Evolutionary conservation across 106 monocot genomes (phyloP), one percentile per base, ranked within the genome.

Genomic region (Apostasia shenzhenica): DNA sequence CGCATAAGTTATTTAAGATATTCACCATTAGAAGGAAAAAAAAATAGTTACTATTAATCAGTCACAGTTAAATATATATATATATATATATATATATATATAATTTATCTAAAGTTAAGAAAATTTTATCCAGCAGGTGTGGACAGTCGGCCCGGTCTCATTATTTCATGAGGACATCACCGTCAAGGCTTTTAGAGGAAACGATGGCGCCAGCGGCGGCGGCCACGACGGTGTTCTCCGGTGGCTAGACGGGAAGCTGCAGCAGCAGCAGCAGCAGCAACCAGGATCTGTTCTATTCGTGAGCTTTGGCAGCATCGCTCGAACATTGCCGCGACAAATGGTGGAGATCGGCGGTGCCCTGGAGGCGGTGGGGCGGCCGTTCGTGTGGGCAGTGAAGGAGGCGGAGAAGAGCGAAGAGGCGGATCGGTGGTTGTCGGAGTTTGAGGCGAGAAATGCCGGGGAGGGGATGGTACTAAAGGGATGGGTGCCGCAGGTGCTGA

Each of bases 401-500:
- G 45, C 45, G 8, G 63, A 64, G 12, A 66, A 9, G 9, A 14
- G 8, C 14, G 62, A 63, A 14, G 63, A 64, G 51, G 14, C 64
- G 42, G 67, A 67, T 6, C 39, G 54, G 38, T 67, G 67, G 67
- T 52, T 67, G 51, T 52, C 67, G 0, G 64, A 55, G 13, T 73
- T 73, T 13, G 64, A 73, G 45, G 55, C 63, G 64, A 64, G 73
- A 55, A 55, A 14, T 26, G 26, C 26, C 10, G 10, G 64, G 2
- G 48, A 8, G 10, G 64, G 73, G 55, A 8, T 63, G 1, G 45
- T 63, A 13, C 13, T 63, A 13, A 63, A 63, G 62, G 62, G 62
- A 13, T 63, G 62, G 62, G 62, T 63, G 44, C 62, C 62, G n/a
- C 62, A 63, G 62, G 78, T 85, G 61, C 52, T 76, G 56, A 85